Conservation (phyloP, 2,329 filamentous ascomycete genomes). For the Neoarthrinium moseri region DNA sequence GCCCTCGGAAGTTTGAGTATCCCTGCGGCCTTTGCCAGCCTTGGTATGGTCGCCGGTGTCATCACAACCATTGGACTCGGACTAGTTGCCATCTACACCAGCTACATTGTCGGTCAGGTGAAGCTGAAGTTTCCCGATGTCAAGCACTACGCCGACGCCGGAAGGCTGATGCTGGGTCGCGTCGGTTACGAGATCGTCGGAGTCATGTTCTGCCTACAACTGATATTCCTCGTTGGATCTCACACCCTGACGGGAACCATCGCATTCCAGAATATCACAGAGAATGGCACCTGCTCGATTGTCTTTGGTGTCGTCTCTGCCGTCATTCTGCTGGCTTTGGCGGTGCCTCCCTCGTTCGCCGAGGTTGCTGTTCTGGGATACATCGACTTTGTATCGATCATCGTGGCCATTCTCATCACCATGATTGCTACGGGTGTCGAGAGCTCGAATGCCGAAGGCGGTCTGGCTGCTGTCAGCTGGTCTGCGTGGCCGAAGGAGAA, state of each 20-base stretch:
- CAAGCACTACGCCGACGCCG: conserved; percentile 51
- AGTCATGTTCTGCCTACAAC: conserved; percentile 51
- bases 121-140: conserved; percentile 30
- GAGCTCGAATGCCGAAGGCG: conserved; percentile 15
- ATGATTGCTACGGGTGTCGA: conserved; percentile 57
- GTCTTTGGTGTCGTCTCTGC: conserved; percentile 56
- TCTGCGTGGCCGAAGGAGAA: conserved; percentile 30
- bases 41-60: conserved; percentile 52
- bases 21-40: conserved; percentile 48
- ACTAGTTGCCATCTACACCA: conserved; percentile 46
- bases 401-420: conserved; percentile 55
- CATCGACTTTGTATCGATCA: conserved; percentile 57
- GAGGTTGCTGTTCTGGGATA: conserved; percentile 58
- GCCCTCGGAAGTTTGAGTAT: conserved; percentile 53
- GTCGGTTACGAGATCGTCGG: conserved; percentile 55
- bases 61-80: conserved; percentile 41
- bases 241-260: conserved; percentile 63
- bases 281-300: conserved; percentile 56
- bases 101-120: conserved; percentile 44
- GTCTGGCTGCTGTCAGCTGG: conserved; percentile 22
- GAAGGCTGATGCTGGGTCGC: conserved; percentile 51
- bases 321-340: conserved; percentile 51
- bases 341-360: conserved; percentile 57
- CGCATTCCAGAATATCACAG: conserved; percentile 58
- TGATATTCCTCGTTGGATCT: conserved; percentile 64